Evolutionary conservation across 2,329 filamentous ascomycete genomes (phyloP), one percentile per base, ranked within the genome.

Genomic region (Fusarium praegraminearum): DNA sequence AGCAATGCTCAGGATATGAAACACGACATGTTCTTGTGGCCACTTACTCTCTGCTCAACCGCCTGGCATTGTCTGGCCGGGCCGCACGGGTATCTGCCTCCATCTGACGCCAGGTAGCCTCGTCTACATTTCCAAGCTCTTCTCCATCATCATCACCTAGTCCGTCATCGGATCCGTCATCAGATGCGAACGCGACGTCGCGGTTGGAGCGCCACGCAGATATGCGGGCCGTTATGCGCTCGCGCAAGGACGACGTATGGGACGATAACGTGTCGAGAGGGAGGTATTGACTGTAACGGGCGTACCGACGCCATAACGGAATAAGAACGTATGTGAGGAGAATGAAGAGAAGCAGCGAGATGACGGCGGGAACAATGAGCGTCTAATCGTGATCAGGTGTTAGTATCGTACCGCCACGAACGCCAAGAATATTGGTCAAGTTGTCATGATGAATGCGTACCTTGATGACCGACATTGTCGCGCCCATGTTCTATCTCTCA

Each of bases 1-100:
- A 74, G 69, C 46, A 54, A 62, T 26, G 20, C 38, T 20, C 3
- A 38, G 13, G 12, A 51, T 7, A 20, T n/a, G 28, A 6, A 26
- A 44, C 11, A 49, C 28, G 20, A 16, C 15, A 52, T 52, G 38
- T 32, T n/a, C 20, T 10, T 16, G 15, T 30, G 13, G 16, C 22
- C 7, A 82, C 86, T 77, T 79, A 89, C 82, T 97, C 93, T 80
- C 93, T 85, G 78, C 93, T 95, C 65, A 97, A 75, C 67, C 93
- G 85, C 71, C 87, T 83, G 44, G 84, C 81, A 49, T 83, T 84
- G 65, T 88, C 86, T 46, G 80, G 79, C 47, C 79, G 78, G 13
- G 76, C 75, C 33, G 80, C 76, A 11, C 71, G 73, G 18, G 72
- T 70, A 46, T 77, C 76, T 22, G 75, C 70, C 65, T 80, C 81